Evolutionary conservation across 2,329 filamentous ascomycete genomes (phyloP), one percentile per base, ranked within the genome.

Genomic region (Neodidymelliopsis sp.): DNA sequence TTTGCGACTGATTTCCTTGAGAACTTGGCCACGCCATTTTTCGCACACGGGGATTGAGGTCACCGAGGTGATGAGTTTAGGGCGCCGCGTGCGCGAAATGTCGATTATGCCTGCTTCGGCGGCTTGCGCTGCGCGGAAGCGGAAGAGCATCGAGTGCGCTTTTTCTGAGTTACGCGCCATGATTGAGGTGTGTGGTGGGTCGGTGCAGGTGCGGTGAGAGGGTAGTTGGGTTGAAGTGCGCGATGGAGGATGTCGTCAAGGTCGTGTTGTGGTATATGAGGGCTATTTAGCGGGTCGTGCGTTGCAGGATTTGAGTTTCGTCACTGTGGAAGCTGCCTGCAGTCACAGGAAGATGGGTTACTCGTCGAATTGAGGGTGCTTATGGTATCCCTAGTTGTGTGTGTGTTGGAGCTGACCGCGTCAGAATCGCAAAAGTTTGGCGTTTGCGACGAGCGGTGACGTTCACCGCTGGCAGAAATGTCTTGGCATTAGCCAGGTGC

Each of bases 81-180:
- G 94, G 2, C 94, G 91, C 9, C 92, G 90, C 7, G 91, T 88
- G 54, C 92, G 90, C 50, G 91, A 89, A 20, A 89, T 89, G 79
- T 97, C 93, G 76, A 99, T 90, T 74, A 97, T 97, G 69, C 93
- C 93, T 36, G 97, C 84, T 77, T 97, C 92, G 58, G 91, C 91
- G 60, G 93, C 93, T 84, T 97, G 94, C 65, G 93, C 90, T 70
- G 96, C 94, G 74, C 94, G 91, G 81, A 99, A 99, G 81, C 94
- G 93, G 80, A 97, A 99, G 75, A 99, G 93, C 93, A 99, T 99
- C 36, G 92, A 97, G 81, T 99, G 94, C 68, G 94, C 93, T 76
- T 97, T 99, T 83, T 97, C 93, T 34, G 90, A 93, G 76, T 97
- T 97, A 71, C 93, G 93, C 70, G 93, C 92, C 93, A 70, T 69